Evolutionary conservation across 1,139 yeast genomes (phyloP), one percentile per base, ranked within the genome.

Genomic region (Candida tetrigidarum): DNA sequence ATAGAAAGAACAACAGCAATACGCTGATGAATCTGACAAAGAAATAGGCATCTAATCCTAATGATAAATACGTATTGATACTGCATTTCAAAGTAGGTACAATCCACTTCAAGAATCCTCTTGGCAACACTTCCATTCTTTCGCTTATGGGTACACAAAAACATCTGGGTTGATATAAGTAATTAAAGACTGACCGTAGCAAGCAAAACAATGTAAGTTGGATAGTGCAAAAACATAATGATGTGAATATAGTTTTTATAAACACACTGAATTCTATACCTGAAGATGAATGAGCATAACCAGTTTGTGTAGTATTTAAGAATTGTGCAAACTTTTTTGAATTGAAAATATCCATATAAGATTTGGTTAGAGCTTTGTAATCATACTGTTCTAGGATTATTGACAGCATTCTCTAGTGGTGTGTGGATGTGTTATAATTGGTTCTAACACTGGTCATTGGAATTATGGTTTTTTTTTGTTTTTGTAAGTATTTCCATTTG

Each of bases 1-100:
- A 67, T 1, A 67, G 46, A 53, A 84, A 84, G 46, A 81, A 72
- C 2, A 76, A 52, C 28, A 77, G 57, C 18, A 84, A 52, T 2
- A 81, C 64, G 42, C 70, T 67, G 34, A 84, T 59, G 52, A 72
- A 84, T 44, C 91, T 60, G 3, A 84, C 53, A 51, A 84, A 81
- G 52, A 82, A 79, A 55, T 82, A 84, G 0, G 86, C 78, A 59
- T 86, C 92, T n/a, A 84, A 58, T 0, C 91, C 91, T 54, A 71
- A 60, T 3, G 69, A 57, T 34, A 73, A 55, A 54, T 78, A 83
- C 36, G 70, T 64, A 15, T 70, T 69, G 14, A 77, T 67, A 9
- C 74, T 69, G 22, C 63, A 58, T 15, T 57, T 53, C 38, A 78
- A 43, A 0, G 78, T 67, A 0, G 81, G 80, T 3, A 57, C 33